Conservation (phyloP, 345 rosid species). For the Euphorbia peplus region DNA sequence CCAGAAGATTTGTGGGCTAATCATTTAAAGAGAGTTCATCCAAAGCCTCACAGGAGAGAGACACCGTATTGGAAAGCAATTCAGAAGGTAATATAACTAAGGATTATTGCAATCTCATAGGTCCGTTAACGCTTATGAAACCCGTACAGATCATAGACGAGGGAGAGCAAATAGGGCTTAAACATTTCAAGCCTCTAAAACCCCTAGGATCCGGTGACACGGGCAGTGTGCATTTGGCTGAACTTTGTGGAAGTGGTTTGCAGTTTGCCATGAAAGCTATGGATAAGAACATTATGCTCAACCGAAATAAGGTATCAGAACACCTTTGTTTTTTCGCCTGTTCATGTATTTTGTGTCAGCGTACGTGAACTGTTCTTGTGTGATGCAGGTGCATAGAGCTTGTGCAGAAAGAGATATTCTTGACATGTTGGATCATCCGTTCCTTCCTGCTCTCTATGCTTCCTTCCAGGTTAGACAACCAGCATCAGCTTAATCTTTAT, state of each 20-base stretch:
- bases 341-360: background rate
- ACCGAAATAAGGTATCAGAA: constrained; percentile 73
- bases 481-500: too few species aligned
- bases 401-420: constrained; percentile 95
- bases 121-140: background rate
- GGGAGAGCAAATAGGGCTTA: constrained; percentile 69
- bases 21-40: constrained; percentile 69
- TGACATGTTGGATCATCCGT: constrained; percentile 94
- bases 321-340: background rate
- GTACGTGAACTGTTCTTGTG: constrained; percentile 1
- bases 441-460: constrained; percentile 96
- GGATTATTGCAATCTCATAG: background rate
- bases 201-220: constrained; percentile 97
- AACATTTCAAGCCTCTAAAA: constrained; percentile 82
- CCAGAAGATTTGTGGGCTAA: constrained; percentile 95
- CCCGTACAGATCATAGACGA: constrained; percentile 47
- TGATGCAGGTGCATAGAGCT: constrained; percentile 85
- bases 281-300: constrained; percentile 90
- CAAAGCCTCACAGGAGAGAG: constrained; percentile 88
- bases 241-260: constrained; percentile 64
- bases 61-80: constrained; percentile 72
- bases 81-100: constrained; percentile 47
- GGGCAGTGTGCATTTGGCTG: constrained; percentile 98
- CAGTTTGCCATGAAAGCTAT: constrained; percentile 93
- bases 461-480: constrained; percentile 70